phyloP scores from a whole-genome alignment of 768 basidiomycete genomes.

The Lactarius indigo region DNA sequence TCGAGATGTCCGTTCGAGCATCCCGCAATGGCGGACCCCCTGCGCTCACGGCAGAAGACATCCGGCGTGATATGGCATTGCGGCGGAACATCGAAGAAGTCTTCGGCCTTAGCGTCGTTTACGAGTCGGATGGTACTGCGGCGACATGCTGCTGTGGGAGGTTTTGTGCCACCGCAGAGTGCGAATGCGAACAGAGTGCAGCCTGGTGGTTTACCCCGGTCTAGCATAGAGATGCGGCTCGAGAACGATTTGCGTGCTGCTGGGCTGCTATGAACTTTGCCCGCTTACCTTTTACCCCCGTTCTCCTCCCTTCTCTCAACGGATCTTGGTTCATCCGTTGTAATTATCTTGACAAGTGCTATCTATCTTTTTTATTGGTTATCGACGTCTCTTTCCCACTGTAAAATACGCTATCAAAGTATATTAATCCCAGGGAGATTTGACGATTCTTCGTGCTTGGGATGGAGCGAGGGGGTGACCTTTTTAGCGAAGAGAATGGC shows the following conservation, averaged over 20 bases:
- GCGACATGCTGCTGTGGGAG: background rate
- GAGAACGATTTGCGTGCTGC: slow-evolving; percentile 23
- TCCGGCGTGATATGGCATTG: slow-evolving; percentile 11
- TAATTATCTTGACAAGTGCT: background rate
- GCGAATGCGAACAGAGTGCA: background rate
- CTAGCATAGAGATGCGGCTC: slow-evolving; percentile 18
- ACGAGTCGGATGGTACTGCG: background rate
- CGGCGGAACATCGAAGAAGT: slow-evolving; percentile 22
- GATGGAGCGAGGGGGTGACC: background rate
- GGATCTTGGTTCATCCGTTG: background rate
- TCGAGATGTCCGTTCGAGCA: slow-evolving; percentile 68
- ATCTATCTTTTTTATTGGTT: background rate
- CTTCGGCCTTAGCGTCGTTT: slow-evolving; percentile 20
- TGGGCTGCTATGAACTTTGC: slow-evolving; percentile 14
- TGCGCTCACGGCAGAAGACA: slow-evolving; percentile 10
- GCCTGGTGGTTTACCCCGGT: background rate
- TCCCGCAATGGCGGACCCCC: slow-evolving; percentile 12
- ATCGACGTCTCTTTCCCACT: slow-evolving; percentile 1
- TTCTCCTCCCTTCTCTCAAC: background rate
- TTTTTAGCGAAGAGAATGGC: background rate
- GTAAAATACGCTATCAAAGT: slow-evolving; percentile 1
- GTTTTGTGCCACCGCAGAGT: background rate
- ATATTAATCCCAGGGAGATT: background rate
- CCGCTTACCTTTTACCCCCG: background rate
- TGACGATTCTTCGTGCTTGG: background rate